phyloP scores from a whole-genome alignment of 495 filamentous ascomycete genomes.

The Lasiosphaeria hispida region DNA sequence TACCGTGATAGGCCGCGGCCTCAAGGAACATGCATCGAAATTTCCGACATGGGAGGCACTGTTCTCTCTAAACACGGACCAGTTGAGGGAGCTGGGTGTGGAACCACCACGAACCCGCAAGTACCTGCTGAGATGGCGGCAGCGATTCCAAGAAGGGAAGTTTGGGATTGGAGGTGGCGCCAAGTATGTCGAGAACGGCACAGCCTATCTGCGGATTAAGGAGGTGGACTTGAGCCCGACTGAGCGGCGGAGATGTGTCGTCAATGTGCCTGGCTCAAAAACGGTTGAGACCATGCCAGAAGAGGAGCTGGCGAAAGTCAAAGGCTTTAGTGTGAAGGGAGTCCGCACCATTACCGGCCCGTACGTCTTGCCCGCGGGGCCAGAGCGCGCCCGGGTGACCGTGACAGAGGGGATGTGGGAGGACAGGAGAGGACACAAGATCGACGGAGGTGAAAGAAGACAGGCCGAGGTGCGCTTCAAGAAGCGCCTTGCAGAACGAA shows the following conservation, averaged over 20 bases:
- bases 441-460: constrained; percentile 94
- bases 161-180: constrained; percentile 79
- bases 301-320: background rate
- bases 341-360: constrained; percentile 68
- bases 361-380: constrained; percentile 62
- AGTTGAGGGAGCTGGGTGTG: constrained; percentile 79
- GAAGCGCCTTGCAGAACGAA: constrained; percentile 48
- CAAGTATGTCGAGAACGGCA: constrained; percentile 67
- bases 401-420: constrained; percentile 90
- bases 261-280: constrained; percentile 67
- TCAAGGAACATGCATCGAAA: constrained; percentile 75
- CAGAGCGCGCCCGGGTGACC: constrained; percentile 60
- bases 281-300: constrained; percentile 39
- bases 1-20: constrained; percentile 81
- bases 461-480: constrained; percentile 72
- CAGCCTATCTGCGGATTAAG: constrained; percentile 64
- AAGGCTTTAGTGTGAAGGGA: constrained; percentile 62
- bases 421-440: constrained; percentile 75
- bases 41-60: constrained; percentile 86
- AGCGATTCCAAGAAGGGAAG: constrained; percentile 72
- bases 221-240: constrained; percentile 49
- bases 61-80: constrained; percentile 70
- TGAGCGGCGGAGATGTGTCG: constrained; percentile 43
- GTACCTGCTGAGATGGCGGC: constrained; percentile 83
- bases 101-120: constrained; percentile 77